These are phyloP conservation scores for Saccharomycopsis schoenii DNA, from an alignment of 805 yeast genomes.

Conservation along the genomic window DNA sequence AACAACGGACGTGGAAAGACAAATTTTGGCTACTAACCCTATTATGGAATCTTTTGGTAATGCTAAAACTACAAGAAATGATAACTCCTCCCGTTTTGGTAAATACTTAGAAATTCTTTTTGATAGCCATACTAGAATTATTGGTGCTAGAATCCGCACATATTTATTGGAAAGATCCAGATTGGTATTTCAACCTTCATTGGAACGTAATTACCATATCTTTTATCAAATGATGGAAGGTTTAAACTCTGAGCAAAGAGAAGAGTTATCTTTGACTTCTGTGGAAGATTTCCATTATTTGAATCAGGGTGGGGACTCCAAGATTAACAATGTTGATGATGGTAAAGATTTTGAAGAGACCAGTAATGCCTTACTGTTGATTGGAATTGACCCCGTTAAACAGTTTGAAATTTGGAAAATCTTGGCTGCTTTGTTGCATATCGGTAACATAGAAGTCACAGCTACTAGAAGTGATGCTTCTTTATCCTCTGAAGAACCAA, in stretches of 20 bases:
- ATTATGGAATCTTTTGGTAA: slow-evolving; percentile 98
- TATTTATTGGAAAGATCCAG: slow-evolving; percentile 89
- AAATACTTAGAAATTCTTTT: slow-evolving; percentile 88
- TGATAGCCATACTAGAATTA: slow-evolving; percentile 61
- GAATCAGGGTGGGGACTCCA: slow-evolving; percentile 75
- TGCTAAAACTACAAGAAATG: slow-evolving; percentile 95
- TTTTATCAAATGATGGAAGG: slow-evolving; percentile 83
- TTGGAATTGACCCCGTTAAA: slow-evolving; percentile 54
- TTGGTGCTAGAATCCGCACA: slow-evolving; percentile 92
- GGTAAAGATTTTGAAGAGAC: slow-evolving; percentile 68
- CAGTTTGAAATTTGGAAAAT: slow-evolving; percentile 67
- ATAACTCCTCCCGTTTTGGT: slow-evolving; percentile 96
- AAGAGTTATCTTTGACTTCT: slow-evolving; percentile 47
- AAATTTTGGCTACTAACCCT: slow-evolving; percentile 91
- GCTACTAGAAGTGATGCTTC: slow-evolving; percentile 80
- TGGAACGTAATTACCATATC: slow-evolving; percentile 91
- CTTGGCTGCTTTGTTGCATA: slow-evolving; percentile 80
- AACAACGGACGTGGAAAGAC: slow-evolving; percentile 86
- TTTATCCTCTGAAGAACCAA: slow-evolving; percentile 79
- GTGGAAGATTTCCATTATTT: slow-evolving; percentile 70
- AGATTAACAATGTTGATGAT: slow-evolving; percentile 74
- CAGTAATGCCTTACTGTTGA: slow-evolving; percentile 61
- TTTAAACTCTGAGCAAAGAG: slow-evolving; percentile 40
- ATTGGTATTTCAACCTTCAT: slow-evolving; percentile 80
- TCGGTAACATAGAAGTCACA: slow-evolving; percentile 84